phyloP scores from a whole-genome alignment of 257 asterid genomes.

The Euphrasia confusa region DNA sequence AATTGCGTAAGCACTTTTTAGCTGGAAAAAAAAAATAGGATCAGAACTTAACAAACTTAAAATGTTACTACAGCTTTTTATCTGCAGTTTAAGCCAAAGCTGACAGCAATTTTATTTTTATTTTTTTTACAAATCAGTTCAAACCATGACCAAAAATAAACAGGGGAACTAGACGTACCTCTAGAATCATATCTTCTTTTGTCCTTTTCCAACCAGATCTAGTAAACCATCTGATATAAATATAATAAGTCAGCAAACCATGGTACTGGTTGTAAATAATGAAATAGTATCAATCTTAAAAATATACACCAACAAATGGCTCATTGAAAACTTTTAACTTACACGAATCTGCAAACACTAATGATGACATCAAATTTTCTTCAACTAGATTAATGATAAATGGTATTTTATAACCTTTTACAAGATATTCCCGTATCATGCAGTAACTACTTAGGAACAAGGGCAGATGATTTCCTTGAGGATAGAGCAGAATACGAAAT shows the following conservation, averaged over 20 bases:
- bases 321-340: background rate
- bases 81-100: background rate
- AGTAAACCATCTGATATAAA: slow-evolving; percentile 71
- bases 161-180: slow-evolving; percentile 43
- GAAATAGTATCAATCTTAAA: background rate
- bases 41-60: slow-evolving; percentile 10
- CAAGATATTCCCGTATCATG: background rate
- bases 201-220: slow-evolving; percentile 86
- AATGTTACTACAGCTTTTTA: background rate
- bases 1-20: slow-evolving; percentile 81
- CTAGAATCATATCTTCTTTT: slow-evolving; percentile 59
- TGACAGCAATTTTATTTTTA: background rate
- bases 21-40: slow-evolving; percentile 44
- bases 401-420: slow-evolving; percentile 9
- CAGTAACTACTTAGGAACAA: background rate
- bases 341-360: background rate
- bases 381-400: slow-evolving; percentile 1
- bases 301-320: background rate
- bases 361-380: background rate
- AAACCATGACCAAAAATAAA: slow-evolving; percentile 14
- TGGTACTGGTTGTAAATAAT: background rate
- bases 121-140: slow-evolving; percentile 16
- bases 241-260: slow-evolving; percentile 25
- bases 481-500: slow-evolving; percentile 9
- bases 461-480: background rate